Evolutionary conservation across 139 green algal species (phyloP).

Genomic region (Closterium sp.): DNA sequence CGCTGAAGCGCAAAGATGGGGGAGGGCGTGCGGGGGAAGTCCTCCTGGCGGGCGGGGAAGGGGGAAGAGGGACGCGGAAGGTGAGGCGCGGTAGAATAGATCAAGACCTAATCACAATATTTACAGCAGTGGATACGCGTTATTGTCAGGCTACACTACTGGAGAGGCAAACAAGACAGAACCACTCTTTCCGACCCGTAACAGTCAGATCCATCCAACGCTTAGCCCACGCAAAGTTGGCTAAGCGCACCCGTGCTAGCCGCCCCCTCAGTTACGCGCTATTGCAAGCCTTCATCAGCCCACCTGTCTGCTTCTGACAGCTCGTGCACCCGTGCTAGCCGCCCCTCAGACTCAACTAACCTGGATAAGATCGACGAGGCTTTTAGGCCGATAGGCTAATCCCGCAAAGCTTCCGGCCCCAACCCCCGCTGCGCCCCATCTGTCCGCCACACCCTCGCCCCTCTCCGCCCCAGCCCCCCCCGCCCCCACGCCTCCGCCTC

Average conservation of each 20-base stretch:
- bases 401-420: background rate
- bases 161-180: background rate
- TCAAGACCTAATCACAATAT: slow-evolving; percentile 5
- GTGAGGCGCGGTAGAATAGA: background rate
- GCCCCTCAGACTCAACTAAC: slow-evolving; percentile 11
- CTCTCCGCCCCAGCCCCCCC: background rate
- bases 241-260: background rate
- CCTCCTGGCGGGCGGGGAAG: slow-evolving; percentile 29
- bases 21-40: slow-evolving; percentile 53
- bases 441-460: background rate
- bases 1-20: slow-evolving; percentile 48
- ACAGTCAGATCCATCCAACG: background rate
- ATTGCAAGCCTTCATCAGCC: too few relatives aligned
- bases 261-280: too few relatives aligned
- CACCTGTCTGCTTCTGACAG: too few relatives aligned
- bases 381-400: slow-evolving; percentile 29
- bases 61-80: slow-evolving; percentile 12
- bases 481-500: background rate
- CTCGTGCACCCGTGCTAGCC: too few relatives aligned
- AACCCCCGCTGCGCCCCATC: background rate
- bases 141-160: background rate
- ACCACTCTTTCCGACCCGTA: background rate
- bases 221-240: background rate
- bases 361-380: slow-evolving; percentile 54
- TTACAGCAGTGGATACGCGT: background rate